Conservation (phyloP, 2,329 filamentous ascomycete species). For the Aspergillus sp. region DNA sequence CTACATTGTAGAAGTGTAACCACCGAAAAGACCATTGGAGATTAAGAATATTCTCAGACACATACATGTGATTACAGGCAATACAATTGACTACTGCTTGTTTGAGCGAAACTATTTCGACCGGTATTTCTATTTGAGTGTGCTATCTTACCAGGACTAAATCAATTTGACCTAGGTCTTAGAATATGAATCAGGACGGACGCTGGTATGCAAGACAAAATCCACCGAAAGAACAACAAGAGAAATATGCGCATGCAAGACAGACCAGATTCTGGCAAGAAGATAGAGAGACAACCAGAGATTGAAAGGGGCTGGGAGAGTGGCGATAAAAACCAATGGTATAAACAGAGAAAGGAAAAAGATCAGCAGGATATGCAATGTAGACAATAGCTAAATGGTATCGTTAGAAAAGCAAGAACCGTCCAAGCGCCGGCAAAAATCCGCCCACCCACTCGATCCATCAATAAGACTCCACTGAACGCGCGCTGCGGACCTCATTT, state of each 20-base stretch:
- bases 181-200: background rate
- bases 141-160: too few relatives aligned
- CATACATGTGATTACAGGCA: too few relatives aligned
- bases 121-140: too few relatives aligned
- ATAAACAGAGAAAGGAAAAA: background rate
- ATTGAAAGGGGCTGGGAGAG: background rate
- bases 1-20: too few relatives aligned
- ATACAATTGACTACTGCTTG: too few relatives aligned
- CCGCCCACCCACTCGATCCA: background rate
- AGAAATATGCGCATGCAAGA: background rate
- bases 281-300: background rate
- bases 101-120: too few relatives aligned
- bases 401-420: background rate
- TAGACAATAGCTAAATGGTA: background rate
- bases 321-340: background rate
- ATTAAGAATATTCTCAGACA: too few relatives aligned
- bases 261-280: background rate
- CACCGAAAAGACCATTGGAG: too few relatives aligned
- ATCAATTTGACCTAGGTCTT: too few relatives aligned
- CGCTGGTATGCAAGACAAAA: background rate
- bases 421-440: background rate
- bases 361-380: background rate
- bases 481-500: constrained; percentile 15
- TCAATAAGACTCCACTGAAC: constrained; percentile 28
- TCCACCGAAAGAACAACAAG: background rate